Base-by-base conservation (phyloP, 2,329 filamentous ascomycete genomes). In the Emericellopsis cladophorae region DNA sequence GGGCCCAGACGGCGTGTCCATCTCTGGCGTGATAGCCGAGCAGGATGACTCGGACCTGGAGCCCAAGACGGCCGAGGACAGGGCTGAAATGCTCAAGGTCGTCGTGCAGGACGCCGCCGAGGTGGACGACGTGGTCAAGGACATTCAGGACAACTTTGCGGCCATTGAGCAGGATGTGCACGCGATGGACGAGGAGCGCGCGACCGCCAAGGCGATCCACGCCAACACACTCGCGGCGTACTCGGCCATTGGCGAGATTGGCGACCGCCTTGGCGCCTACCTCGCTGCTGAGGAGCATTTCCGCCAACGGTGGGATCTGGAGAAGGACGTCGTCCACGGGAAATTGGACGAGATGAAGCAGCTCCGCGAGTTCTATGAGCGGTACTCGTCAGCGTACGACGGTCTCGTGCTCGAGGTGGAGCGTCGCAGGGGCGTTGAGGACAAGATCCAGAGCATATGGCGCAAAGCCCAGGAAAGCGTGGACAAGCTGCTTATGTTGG, bases 361-460 rank as follows among this genome's bases (percentile, higher is more conserved):
- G 18, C 74, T 95, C 51, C 72, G 79, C 10, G 68, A 76, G n/a
- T 86, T 95, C 51, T 96, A 95, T 59, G 83, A 90, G 45, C 80
- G 82, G 15, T 98, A 96, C 52, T 71, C 84, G 16, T 74, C 78
- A 40, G 86, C 88, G 0, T 96, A 98, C 54, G 83, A 87, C 49
- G 79, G 81, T 16, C 66, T 98, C 11, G 72, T 95, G 21, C 71
- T 94, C 2, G 92, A 98, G 58, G 81, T 88, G 6, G 81, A 83
- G 40, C 72, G 92, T 21, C 74, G 92, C 9, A 77, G 76, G 44
- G 67, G 72, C 12, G 76, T 85, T 31, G 84, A 92, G 51, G 76
- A 81, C 26, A 79, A 83, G 46, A 81, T 93, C 40, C 72, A 80
- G 48, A 71, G 69, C 35, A 77, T 94, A 22, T 82, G 88, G 53